Conservation (phyloP, 2,329 filamentous ascomycete genomes). For the Exophiala aquamarina region DNA sequence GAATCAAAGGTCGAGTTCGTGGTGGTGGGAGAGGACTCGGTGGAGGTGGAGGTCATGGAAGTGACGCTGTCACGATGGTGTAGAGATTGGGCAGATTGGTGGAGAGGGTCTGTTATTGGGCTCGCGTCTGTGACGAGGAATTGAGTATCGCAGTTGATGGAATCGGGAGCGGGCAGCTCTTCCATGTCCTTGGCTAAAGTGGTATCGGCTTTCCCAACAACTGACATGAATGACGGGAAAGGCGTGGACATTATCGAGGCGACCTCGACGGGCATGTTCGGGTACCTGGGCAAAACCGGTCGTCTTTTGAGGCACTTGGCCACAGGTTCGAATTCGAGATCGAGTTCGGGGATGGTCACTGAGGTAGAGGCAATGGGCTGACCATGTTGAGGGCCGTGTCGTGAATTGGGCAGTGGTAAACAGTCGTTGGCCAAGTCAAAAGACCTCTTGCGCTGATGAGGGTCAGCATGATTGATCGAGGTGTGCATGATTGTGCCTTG, state of each 20-base stretch:
- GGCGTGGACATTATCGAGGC: slow-evolving; percentile 27
- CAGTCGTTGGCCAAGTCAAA: slow-evolving; percentile 23
- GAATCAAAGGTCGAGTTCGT: slow-evolving; percentile 92
- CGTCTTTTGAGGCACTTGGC: slow-evolving; percentile 21
- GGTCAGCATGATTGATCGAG: slow-evolving; percentile 22
- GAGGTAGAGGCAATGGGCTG: slow-evolving; percentile 10
- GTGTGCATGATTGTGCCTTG: slow-evolving; percentile 15
- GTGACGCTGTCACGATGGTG: slow-evolving; percentile 46
- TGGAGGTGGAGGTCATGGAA: slow-evolving; percentile 68
- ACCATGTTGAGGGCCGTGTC: slow-evolving; percentile 16
- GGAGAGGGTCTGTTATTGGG: slow-evolving; percentile 6
- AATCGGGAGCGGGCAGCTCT: slow-evolving; percentile 12
- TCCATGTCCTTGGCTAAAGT: slow-evolving; percentile 21
- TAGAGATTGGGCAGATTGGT: slow-evolving; percentile 12
- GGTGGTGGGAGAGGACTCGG: slow-evolving; percentile 92
- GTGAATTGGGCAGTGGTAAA: slow-evolving; percentile 11
- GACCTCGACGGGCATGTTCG: slow-evolving; percentile 27
- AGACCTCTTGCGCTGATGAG: slow-evolving; percentile 27
- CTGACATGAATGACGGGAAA: slow-evolving; percentile 29
- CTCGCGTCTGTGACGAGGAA: slow-evolving; percentile 20
- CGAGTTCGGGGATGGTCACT: slow-evolving; percentile 7
- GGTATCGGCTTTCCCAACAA: slow-evolving; percentile 21
- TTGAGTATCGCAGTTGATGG: slow-evolving; percentile 20
- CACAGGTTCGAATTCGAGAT: slow-evolving; percentile 10
- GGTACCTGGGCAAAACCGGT: slow-evolving; percentile 15